These are phyloP conservation scores for Aspergillus kassunensis DNA, from an alignment of 495 filamentous ascomycete species.

Conservation along the genomic window DNA sequence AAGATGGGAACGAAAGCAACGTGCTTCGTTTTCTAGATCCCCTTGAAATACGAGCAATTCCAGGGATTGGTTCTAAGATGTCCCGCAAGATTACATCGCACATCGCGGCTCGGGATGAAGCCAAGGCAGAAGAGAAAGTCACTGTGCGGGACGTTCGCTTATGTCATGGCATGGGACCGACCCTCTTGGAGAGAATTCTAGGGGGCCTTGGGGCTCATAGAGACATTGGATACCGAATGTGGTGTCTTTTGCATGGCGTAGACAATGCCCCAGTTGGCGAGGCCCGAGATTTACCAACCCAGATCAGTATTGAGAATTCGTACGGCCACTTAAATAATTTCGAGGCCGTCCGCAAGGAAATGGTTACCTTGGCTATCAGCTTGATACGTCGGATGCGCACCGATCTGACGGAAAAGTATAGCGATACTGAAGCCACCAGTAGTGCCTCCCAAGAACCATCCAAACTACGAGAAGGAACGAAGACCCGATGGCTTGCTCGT, in stretches of 20 bases:
- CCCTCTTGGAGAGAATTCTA: conserved; percentile 59
- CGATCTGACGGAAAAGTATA: conserved; percentile 61
- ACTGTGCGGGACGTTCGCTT: conserved; percentile 63
- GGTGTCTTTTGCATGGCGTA: conserved; percentile 74
- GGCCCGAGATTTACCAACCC: conserved; percentile 69
- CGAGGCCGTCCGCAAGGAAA: conserved; percentile 58
- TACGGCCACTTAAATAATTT: conserved; percentile 65
- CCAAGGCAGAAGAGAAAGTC: conserved; percentile 24
- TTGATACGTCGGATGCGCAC: conserved; percentile 73
- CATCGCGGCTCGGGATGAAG: conserved; percentile 25
- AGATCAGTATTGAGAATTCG: conserved; percentile 93
- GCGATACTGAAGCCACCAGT: conserved; percentile 23
- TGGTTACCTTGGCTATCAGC: conserved; percentile 60
- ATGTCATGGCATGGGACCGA: conserved; percentile 55
- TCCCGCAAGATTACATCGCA: conserved; percentile 64
- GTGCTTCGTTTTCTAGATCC: conserved; percentile 66
- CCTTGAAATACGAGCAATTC: conserved; percentile 76
- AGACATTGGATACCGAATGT: conserved; percentile 65
- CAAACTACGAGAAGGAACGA: conserved; percentile 3
- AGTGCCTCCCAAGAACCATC: background rate
- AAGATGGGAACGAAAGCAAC: conserved; percentile 37
- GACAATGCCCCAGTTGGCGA: conserved; percentile 62
- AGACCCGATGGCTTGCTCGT: conserved; percentile 57
- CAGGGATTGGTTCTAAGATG: conserved; percentile 79
- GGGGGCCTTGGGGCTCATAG: conserved; percentile 63